Base-by-base conservation (phyloP, 2,329 filamentous ascomycete genomes). In the Aurifilum marmelostoma region DNA sequence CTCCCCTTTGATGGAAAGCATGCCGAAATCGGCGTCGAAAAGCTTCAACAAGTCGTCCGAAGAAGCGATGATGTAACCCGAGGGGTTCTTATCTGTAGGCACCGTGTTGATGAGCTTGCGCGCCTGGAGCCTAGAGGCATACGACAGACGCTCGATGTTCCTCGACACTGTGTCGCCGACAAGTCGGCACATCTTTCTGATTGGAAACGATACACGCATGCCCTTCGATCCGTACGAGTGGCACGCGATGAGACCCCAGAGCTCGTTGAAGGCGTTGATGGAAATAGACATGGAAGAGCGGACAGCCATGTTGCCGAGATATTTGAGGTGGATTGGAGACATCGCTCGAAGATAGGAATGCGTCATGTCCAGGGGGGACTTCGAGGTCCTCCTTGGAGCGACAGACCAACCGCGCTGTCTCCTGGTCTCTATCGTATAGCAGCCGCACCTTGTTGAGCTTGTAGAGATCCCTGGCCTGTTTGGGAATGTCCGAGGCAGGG, bases 271-370 rank as follows among this genome's bases (percentile, higher is more conserved):
- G 0, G 92, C 92, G 72, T 93, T 96, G 75, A 97, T 92, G 1
- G 93, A 97, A 71, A 97, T 94, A 0, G 93, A 97, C 93, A 97
- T 97, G 72, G 93, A 97, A 0, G 93, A 93, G n/a, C 93, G 89
- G 0, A 97, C 93, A 9, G 90, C 91, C 94, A 97, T 97, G 76
- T 97, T 94, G 7, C 82, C 86, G 3, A 97, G 83, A 74, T 97
- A 97, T 75, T 97, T 97, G 67, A 97, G 79, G 75, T 96, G 93
- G 56, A 97, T 94, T 0, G 94, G 93, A 0, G 93, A 97, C 88
- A 97, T 97, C 71, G 94, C 93, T 66, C 94, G 88, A 1, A 97
- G 85, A 75, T 97, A 96, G 0, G 91, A 87, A 75, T 96, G 91
- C 1, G 92, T 96, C 78, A 97, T 89, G 76, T 97, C 93, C 4